Evolutionary conservation across 768 basidiomycete species (phyloP), one percentile per base, ranked within the genome.

Genomic region (Cyclocybe cylindracea): DNA sequence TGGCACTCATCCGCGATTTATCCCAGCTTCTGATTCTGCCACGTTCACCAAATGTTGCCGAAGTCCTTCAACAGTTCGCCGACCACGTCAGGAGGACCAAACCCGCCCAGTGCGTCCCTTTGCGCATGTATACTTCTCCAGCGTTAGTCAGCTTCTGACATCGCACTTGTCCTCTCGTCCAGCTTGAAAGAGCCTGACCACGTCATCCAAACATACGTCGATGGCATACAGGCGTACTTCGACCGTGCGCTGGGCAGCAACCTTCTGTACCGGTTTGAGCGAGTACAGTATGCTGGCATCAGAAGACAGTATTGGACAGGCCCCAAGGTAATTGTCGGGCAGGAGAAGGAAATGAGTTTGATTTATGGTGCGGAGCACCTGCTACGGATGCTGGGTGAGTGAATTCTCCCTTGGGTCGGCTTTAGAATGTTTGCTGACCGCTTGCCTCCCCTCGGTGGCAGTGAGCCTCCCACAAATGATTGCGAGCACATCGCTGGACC

Each of bases 351-450:
- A 61, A 91, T 97, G 87, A 93, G 91, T 64, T 73, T 82, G 46
- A 78, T 98, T 6, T 98, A 98, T 61, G 97, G 96, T 1, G 94
- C 91, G 5, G 96, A 98, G 64, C 97, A 99, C 70, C 66, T 99
- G 3, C 66, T 98, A 54, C 76, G 96, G 46, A 87, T 98, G 83
- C 74, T 98, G 48, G 96, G 96, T 96, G 55, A 51, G 83, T 77
- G 24, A 24, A 24, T 44, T 29, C 7, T 38, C 39, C 16, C 9
- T 16, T 35, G 16, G 24, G 24, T 24, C 24, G 24, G 24, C 24
- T 24, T 24, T 24, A 24, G 24, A 24, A 24, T 24, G 24, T 24
- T 24, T 24, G 24, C 24, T 24, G 24, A 24, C 24, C 5, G 24
- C 24, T 3, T 24, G 3, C 24, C 24, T 24, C 24, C 24, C 24